phyloP scores from a whole-genome alignment of 169 alveolate species.

The Plasmodium vinckei region DNA sequence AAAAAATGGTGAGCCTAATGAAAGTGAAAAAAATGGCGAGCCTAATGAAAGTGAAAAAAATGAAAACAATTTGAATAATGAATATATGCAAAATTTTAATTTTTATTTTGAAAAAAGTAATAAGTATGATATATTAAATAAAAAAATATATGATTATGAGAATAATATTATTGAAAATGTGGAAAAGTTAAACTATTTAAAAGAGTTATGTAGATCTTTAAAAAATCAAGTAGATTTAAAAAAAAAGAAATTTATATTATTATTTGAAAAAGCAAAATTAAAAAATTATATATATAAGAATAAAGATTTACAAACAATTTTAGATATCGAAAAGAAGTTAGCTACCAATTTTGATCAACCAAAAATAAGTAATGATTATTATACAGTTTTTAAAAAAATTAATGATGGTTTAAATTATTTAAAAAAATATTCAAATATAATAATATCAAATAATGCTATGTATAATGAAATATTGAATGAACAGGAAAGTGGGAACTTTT shows the following conservation, averaged over 20 bases:
- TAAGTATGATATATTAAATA: constrained; percentile 16
- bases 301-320: constrained; percentile 43
- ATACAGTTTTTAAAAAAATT: constrained; percentile 30
- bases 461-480: constrained; percentile 35
- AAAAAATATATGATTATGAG: constrained; percentile 67
- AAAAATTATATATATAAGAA: constrained; percentile 32
- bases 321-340: constrained; percentile 21
- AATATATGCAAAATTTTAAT: constrained; percentile 1
- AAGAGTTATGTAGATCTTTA: constrained; percentile 48
- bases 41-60: too few species aligned
- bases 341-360: neutral
- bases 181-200: constrained; percentile 42
- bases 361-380: constrained; percentile 36
- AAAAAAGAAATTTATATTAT: constrained; percentile 42
- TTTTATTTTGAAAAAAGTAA: constrained; percentile 54
- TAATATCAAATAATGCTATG: constrained; percentile 21
- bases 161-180: constrained; percentile 63
- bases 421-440: constrained; percentile 46
- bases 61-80: neutral
- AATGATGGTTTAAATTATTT: constrained; percentile 49
- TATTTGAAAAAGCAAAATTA: constrained; percentile 64
- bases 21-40: too few species aligned
- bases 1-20: neutral
- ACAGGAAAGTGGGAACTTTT: constrained; percentile 6
- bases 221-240: constrained; percentile 36